Evolutionary conservation across 495 filamentous ascomycete genomes (phyloP), one percentile per base, ranked within the genome.

Genomic region (Cudoniella acicularis): DNA sequence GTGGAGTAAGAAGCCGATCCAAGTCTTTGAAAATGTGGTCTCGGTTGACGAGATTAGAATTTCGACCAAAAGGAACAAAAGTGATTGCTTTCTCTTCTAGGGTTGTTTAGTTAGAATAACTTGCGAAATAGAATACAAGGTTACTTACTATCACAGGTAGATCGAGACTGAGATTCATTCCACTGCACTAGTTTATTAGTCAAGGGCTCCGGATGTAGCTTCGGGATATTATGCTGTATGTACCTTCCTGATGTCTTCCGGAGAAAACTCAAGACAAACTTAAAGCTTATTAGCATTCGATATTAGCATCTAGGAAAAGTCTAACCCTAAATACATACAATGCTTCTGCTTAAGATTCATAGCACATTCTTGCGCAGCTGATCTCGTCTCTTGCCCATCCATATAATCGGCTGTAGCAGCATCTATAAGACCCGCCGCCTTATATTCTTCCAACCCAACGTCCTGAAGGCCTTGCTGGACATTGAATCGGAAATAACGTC

Each of bases 401-500:
- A 76, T 61, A 49, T 73, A 75, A 10, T 51, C 48, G 24, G 63
- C 42, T 3, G 72, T 76, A 6, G 64, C 67, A 23, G 66, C 26
- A 56, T 69, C 61, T n/a, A 76, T 70, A 21, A 42, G 18, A 10
- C 54, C 63, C 24, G 61, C 46, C 52, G 69, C 42, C 40, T 65
- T 22, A 52, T 64, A 72, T 48, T 80, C 75, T 9, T 65, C 72
- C 20, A 79, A 59, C 21, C 73, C 70, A 43, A 80, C 62, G 0
- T 60, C 62, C 41, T 73, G 69, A 10, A 79, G 64, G 8, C 76
- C 74, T 52, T 75, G 67, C 17, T 75, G 65, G 10, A 79, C 76
- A 60, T 78, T 79, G 46, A 79, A 75, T 2, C 78, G 71, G 59
- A 73, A 75, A 48, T 79, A 79, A 11, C 65, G 60, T 23, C 62